Base-by-base conservation (phyloP, 129 eudicot species). In the Kitagawia praeruptora region DNA sequence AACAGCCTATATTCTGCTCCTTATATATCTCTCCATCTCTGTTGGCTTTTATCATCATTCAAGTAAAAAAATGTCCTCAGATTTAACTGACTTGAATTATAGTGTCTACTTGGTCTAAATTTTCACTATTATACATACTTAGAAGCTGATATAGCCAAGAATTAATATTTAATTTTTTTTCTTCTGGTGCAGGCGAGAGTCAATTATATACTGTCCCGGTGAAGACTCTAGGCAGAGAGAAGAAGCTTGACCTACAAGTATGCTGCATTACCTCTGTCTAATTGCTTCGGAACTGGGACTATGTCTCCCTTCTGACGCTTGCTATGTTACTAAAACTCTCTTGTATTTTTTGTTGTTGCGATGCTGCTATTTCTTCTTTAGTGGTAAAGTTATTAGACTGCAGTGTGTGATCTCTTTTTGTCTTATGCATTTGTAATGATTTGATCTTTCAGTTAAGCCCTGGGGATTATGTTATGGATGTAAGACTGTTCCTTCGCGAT, bases 381-480 rank as follows among this genome's bases (percentile, higher is more conserved):
- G 6, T 61, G 4, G 25, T 61, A 10, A 25, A 61, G 1, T 61
- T n/a, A 61, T 7, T 23, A 37, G 72, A 11, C 18, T 27, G 4
- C n/a, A 42, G 16, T 27, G 48, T 14, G 38, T 41, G 25, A 3
- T 23, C 28, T 23, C 8, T 21, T 34, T 66, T 8, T 23, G 4
- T 4, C 49, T 61, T 41, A 12, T 42, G 64, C 61, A 67, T 78
- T 77, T 47, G 37, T 6, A 48, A 54, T 67, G 44, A 73, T 79
- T 78, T 37, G 70, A 67, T 42, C 78, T 84, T 83, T 51, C 98
- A 96, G 99, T 87, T 96, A 70, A 96, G 97, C 82, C 96, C 99
- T 71, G 95, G 98, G 37, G 99, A 96, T 89, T 92, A 98, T 80
- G 98, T 96, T 58, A 96, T 96, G 99, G 99, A 96, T 78, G 99